phyloP scores from a whole-genome alignment of 352 stramenopile species.

The Globisporangium echinulatum region DNA sequence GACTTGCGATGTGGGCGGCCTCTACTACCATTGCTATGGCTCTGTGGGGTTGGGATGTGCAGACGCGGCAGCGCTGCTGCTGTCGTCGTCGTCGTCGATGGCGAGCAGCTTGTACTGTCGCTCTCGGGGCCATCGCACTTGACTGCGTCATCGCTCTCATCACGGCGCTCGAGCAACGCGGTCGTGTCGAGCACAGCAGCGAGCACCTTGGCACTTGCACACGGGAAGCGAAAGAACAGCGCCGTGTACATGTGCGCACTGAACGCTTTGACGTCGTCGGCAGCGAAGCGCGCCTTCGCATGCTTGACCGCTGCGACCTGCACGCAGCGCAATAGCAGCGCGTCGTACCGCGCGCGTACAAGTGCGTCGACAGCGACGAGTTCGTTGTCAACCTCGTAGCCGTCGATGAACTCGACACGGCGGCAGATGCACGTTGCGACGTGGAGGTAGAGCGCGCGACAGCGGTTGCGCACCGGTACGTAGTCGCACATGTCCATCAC shows the following conservation, averaged over 20 bases:
- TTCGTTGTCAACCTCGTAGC: slow-evolving; percentile 51
- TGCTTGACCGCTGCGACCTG: slow-evolving; percentile 61
- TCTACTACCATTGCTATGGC: neutral
- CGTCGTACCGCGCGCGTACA: slow-evolving; percentile 55
- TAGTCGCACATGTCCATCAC: slow-evolving; percentile 79
- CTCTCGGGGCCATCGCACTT: neutral
- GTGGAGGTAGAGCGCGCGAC: slow-evolving; percentile 64
- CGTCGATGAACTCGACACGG: slow-evolving; percentile 73
- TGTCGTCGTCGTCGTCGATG: slow-evolving; percentile 3
- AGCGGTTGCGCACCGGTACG: slow-evolving; percentile 66
- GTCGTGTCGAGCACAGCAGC: slow-evolving; percentile 51
- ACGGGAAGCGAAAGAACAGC: slow-evolving; percentile 69
- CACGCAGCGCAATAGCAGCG: slow-evolving; percentile 50
- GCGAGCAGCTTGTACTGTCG: neutral
- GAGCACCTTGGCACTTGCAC: slow-evolving; percentile 32
- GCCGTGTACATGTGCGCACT: slow-evolving; percentile 60
- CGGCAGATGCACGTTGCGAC: slow-evolving; percentile 63
- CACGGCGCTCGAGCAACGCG: slow-evolving; percentile 32
- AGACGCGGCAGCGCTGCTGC: slow-evolving; percentile 4
- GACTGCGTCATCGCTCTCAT: neutral
- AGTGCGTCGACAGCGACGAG: slow-evolving; percentile 36
- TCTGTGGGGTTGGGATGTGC: neutral
- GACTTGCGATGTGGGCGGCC: slow-evolving; percentile 12
- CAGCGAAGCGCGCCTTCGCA: slow-evolving; percentile 48
- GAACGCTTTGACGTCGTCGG: slow-evolving; percentile 71